These are phyloP conservation scores for Amaranthus palmeri DNA, from an alignment of 148 eudicot species.

Conservation along the genomic window DNA sequence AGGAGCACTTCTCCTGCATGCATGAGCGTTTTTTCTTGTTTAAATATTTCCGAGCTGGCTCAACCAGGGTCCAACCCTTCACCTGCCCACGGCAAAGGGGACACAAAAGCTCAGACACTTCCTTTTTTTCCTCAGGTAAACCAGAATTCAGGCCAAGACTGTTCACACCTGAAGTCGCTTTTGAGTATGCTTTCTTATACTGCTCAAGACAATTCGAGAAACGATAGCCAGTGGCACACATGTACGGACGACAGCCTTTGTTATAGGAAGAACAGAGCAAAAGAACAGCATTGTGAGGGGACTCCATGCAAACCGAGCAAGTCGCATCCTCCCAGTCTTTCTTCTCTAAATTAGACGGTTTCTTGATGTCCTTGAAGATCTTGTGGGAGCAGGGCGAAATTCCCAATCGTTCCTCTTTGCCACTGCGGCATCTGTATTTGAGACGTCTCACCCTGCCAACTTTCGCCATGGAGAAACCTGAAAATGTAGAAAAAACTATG, in stretches of 20 bases:
- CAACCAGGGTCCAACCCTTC: conserved; percentile 81
- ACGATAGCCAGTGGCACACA: conserved; percentile 53
- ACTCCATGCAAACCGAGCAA: conserved; percentile 57
- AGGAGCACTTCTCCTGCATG: conserved; percentile 66
- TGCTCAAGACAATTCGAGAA: conserved; percentile 55
- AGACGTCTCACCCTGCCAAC: conserved; percentile 41
- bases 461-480: conserved; percentile 54
- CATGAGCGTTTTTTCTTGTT: conserved; percentile 62
- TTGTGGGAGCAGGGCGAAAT: conserved; percentile 41
- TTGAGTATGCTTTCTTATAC: conserved; percentile 48
- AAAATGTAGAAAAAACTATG: conserved; percentile 16
- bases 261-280: conserved; percentile 50
- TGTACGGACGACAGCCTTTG: conserved; percentile 63
- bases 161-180: conserved; percentile 27
- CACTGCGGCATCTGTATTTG: conserved; percentile 29
- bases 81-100: conserved; percentile 93
- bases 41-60: conserved; percentile 55
- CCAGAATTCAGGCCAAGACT: conserved; percentile 16
- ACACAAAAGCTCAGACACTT: conserved; percentile 54
- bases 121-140: conserved; percentile 25
- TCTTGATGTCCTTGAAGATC: conserved; percentile 35
- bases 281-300: conserved; percentile 58
- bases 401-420: conserved; percentile 21
- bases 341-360: conserved; percentile 28
- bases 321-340: conserved; percentile 51